Evolutionary conservation across 2,329 filamentous ascomycete genomes (phyloP), one percentile per base, ranked within the genome.

Genomic region (Aureobasidium vineae): DNA sequence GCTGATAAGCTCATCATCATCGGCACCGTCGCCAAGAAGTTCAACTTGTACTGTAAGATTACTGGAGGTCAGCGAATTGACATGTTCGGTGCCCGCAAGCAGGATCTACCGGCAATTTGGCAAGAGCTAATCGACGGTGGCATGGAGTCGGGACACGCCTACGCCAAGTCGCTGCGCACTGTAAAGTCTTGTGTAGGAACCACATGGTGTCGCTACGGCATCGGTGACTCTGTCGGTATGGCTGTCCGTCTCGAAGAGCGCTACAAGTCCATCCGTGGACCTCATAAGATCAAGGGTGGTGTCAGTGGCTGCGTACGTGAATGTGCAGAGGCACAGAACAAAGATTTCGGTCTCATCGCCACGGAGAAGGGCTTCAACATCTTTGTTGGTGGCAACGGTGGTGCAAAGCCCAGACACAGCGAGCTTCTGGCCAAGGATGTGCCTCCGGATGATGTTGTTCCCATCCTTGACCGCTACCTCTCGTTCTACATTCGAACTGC

Each of bases 401-500:
- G 93, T 67, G 91, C 91, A 19, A 94, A 91, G 71, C 92, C 92
- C 5, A 83, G 85, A 43, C 92, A 97, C 75, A 87, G 89, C 0
- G 91, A 96, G 72, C 83, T 97, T 1, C 84, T 97, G 1, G 91
- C 91, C 68, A 93, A 92, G 75, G 92, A 97, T 72, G 91, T 96
- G 0, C 86, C 91, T 0, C 90, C 91, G 0, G 87, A 91, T 61
- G 90, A 96, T 72, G 88, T 96, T 10, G 83, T 96, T 10, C 87
- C 91, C 0, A 90, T 97, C 67, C 82, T 97, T 2, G 93, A 97
- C 76, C 88, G 93, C 52, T 97, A 95, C 74, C 84, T 97, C 28
- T 91, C 93, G 79, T 94, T 97, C 81, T 97, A 97, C 79, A 95
- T 97, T 73, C 90, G 92, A 70, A 96, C 93, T 0, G 92, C 91